Percentiles rank a stretch among this genome's conserved stretches.
Conservation (phyloP, 2,329 filamentous ascomycete species). For the Penicillium crustosum region DNA sequence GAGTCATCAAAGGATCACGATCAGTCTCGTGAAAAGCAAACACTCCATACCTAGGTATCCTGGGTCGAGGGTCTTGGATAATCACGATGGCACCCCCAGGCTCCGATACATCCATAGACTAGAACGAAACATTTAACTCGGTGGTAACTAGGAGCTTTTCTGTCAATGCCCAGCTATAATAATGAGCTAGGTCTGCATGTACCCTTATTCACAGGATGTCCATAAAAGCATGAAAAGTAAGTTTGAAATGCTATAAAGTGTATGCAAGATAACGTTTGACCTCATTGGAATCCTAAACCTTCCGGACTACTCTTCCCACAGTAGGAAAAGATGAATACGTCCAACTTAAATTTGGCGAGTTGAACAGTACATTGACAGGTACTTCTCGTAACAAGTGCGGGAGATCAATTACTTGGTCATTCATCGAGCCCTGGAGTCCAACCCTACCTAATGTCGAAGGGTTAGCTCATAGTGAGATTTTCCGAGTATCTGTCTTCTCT, state of each 20-base stretch:
- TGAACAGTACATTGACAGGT: background rate
- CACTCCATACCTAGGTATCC: background rate
- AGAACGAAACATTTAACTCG: background rate
- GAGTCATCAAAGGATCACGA: background rate
- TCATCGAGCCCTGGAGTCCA: no score
- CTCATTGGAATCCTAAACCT: background rate
- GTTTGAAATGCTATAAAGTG: background rate
- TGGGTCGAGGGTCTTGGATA: background rate
- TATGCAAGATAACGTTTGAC: background rate
- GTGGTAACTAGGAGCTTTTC: background rate
- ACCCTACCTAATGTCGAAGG: background rate
- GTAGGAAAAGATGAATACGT: background rate
- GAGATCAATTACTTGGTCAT: background rate
- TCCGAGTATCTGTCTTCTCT: background rate
- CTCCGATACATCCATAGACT: background rate
- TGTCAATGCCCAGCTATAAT: background rate
- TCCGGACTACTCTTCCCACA: background rate
- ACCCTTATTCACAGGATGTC: background rate
- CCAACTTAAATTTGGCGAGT: background rate
- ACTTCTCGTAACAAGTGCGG: background rate
- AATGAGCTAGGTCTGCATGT: background rate
- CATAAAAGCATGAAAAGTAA: background rate
- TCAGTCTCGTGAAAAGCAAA: background rate
- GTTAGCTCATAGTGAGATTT: background rate
- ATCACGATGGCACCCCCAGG: background rate